Conservation (phyloP, 208 protist species). For the Leptomonas pyrrhocoris region DNA sequence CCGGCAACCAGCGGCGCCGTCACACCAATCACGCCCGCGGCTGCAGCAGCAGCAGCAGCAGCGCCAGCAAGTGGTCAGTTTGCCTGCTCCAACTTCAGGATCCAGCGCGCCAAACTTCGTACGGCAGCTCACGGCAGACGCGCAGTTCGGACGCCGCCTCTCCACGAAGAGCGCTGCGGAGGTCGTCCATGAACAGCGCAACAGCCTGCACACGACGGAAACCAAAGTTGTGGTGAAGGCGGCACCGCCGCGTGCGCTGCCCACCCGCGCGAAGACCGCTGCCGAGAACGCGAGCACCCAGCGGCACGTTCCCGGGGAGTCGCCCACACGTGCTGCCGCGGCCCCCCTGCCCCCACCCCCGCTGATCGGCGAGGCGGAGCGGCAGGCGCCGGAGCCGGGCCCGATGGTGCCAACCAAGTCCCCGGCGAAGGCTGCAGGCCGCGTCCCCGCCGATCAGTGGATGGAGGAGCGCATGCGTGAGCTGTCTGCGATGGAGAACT, state of each 20-base stretch:
- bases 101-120: conserved; percentile 15
- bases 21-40: neutral
- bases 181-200: conserved; percentile 1
- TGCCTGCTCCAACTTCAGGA: neutral
- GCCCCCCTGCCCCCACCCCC: conserved; percentile 3
- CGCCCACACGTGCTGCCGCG: conserved; percentile 18
- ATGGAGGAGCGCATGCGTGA: conserved; percentile 45
- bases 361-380: neutral
- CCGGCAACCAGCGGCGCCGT: neutral
- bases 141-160: conserved; percentile 7
- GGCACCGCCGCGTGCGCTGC: conserved; percentile 13
- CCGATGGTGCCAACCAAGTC: conserved; percentile 7
- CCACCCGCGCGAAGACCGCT: conserved; percentile 16
- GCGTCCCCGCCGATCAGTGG: conserved; percentile 30
- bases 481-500: conserved; percentile 67
- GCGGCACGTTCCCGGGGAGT: conserved; percentile 13
- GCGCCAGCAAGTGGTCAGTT: conserved; percentile 22
- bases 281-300: conserved; percentile 14
- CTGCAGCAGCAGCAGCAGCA: neutral
- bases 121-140: conserved; percentile 20
- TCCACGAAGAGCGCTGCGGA: conserved; percentile 15
- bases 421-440: neutral
- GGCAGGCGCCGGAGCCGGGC: neutral
- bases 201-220: neutral
- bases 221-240: conserved; percentile 27